A percentile compares a stretch with the other conserved stretches of the same genome.
These are phyloP conservation scores for Stenogyne calaminthoides DNA, from an alignment of 305 asterid genomes.

Conservation along the genomic window DNA sequence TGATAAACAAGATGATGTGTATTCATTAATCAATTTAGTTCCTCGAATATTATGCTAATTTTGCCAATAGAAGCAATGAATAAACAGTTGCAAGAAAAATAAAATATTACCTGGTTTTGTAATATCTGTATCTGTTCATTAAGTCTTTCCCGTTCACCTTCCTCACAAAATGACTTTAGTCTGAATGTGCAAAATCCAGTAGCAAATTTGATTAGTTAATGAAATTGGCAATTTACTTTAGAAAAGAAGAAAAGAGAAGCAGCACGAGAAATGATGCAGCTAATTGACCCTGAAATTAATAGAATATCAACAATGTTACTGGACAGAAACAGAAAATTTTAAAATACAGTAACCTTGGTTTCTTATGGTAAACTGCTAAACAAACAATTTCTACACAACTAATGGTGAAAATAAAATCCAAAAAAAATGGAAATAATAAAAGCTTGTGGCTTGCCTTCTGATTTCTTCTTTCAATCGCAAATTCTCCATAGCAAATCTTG, in stretches of 20 bases:
- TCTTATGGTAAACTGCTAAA: neutral
- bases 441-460: slow-evolving; percentile 69
- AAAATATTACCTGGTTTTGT: slow-evolving; percentile 67
- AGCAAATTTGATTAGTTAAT: slow-evolving; percentile 23
- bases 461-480: slow-evolving; percentile 90
- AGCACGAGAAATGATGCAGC: too few relatives aligned
- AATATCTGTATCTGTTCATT: slow-evolving; percentile 68
- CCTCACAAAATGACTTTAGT: slow-evolving; percentile 88
- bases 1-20: slow-evolving; percentile 6
- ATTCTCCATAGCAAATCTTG: slow-evolving; percentile 97
- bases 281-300: neutral
- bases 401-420: neutral
- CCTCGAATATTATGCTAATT: slow-evolving; percentile 9
- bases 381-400: neutral
- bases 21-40: neutral
- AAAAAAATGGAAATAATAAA: slow-evolving; percentile 6
- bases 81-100: slow-evolving; percentile 24
- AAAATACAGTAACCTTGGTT: neutral
- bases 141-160: slow-evolving; percentile 89
- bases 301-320: neutral
- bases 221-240: slow-evolving; percentile 17
- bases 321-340: neutral
- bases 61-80: slow-evolving; percentile 4
- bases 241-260: neutral
- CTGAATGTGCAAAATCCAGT: slow-evolving; percentile 46